Evolutionary conservation across 2,329 filamentous ascomycete species (phyloP).

Genomic region (Ceratocystis colombiana): DNA sequence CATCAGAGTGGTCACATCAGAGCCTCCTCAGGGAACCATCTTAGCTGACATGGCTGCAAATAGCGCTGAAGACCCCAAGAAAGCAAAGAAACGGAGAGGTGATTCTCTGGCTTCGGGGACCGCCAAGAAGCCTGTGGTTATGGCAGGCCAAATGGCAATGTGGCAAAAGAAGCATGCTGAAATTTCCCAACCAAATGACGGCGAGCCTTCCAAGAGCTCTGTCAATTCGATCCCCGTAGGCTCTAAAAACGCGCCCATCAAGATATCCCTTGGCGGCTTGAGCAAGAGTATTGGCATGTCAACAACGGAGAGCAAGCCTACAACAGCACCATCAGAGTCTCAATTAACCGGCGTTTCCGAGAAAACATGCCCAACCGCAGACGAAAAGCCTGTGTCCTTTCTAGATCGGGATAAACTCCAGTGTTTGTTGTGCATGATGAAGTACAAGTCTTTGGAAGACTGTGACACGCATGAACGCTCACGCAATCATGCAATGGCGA

Average conservation of each 20-base stretch:
- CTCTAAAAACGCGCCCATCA: constrained; percentile 28
- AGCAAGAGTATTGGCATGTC: constrained; percentile 15
- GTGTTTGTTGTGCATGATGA: constrained; percentile 40
- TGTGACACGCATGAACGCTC: constrained; percentile 38
- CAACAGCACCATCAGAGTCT: not conserved
- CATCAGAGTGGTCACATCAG: constrained; percentile 49
- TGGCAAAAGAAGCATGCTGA: constrained; percentile 40
- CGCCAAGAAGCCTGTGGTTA: constrained; percentile 35
- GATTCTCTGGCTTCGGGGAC: constrained; percentile 33
- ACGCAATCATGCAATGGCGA: constrained; percentile 36
- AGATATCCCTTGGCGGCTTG: constrained; percentile 31
- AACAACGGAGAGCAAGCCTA: constrained; percentile 11
- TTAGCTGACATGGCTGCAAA: constrained; percentile 28
- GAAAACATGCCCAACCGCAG: constrained; percentile 16
- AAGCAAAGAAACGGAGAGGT: constrained; percentile 46
- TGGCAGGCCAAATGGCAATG: constrained; percentile 38
- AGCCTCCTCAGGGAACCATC: constrained; percentile 29
- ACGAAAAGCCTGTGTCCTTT: constrained; percentile 38
- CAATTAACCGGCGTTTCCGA: not conserved
- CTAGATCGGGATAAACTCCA: constrained; percentile 45
- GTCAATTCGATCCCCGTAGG: constrained; percentile 17
- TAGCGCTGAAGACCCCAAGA: constrained; percentile 32
- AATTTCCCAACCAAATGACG: constrained; percentile 28
- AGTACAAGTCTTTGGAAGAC: constrained; percentile 38
- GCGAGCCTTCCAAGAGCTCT: constrained; percentile 15